Conservation (phyloP, 1,284 basidiomycete species). For the Paramarasmius palmivorus region DNA sequence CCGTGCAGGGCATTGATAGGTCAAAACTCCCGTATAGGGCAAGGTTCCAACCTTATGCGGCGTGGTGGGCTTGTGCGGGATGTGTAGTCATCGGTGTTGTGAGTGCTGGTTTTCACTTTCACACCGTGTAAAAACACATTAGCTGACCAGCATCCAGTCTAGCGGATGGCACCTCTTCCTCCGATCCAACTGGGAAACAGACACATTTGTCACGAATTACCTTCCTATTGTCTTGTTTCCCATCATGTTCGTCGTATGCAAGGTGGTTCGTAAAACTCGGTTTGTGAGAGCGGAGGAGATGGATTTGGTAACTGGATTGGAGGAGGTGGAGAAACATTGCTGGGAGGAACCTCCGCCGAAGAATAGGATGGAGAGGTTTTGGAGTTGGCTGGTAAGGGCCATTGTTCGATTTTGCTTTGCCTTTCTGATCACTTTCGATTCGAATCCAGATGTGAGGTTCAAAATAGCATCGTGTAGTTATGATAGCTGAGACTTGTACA, state of each 20-base stretch:
- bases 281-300: constrained; percentile 54
- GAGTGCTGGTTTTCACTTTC: too few species aligned
- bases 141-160: constrained; percentile 60
- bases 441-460: too few species aligned
- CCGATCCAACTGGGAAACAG: constrained; percentile 65
- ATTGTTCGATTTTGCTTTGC: too few species aligned
- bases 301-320: constrained; percentile 63
- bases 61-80: constrained; percentile 69
- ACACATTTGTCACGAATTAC: constrained; percentile 66
- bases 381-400: too few species aligned
- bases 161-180: constrained; percentile 70
- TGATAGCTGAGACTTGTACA: too few species aligned
- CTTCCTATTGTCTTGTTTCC: constrained; percentile 55
- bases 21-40: constrained; percentile 70
- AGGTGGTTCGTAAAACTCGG: constrained; percentile 51
- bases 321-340: constrained; percentile 69
- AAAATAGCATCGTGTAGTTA: too few species aligned
- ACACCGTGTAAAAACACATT: too few species aligned
- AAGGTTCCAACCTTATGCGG: constrained; percentile 63
- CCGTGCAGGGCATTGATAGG: constrained; percentile 64
- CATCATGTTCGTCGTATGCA: constrained; percentile 60
- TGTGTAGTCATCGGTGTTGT: too few species aligned
- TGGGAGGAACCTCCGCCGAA: too few species aligned
- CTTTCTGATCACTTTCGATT: too few species aligned
- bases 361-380: too few species aligned